Evolutionary conservation across 2,329 filamentous ascomycete species (phyloP), one percentile per base, ranked within the genome.

Genomic region (Trichoderma semiorbis): DNA sequence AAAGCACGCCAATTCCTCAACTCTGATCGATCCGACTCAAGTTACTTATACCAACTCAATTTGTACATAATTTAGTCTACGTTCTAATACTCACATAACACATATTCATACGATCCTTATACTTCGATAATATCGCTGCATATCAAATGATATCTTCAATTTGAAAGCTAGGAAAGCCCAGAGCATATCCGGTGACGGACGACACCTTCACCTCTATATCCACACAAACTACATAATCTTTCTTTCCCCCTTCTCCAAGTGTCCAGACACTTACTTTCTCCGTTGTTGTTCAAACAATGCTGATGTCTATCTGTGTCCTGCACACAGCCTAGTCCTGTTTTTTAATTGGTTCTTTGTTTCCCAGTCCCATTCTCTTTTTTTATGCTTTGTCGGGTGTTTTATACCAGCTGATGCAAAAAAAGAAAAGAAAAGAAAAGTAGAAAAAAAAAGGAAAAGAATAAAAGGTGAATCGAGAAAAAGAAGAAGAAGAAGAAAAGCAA

Each of bases 151-250:
- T 61, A 62, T 58, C 64, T 24, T 67, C 67, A 69, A 69, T 53
- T 62, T 34, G 39, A 69, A 69, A 50, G 57, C 67, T 69, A 69
- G 67, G 67, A 69, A 36, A 69, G 58, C 67, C 71, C 64, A 65
- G 60, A 63, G 39, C 39, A 72, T 76, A 83, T 83, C 82, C 82
- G 80, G 82, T 78, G 81, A 80, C 81, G 78, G 81, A 83, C 78
- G 79, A 79, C 78, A 78, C 78, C 75, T 75, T 77, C 79, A 74
- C 77, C 75, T 84, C 81, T 84, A 83, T 81, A 78, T 78, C 78
- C 80, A 80, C 79, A 77, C 79, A 77, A 76, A 77, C 66, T 60
- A 60, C 57, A 26, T 34, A 75, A 75, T 69, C 67, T 26, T 34
- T 62, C 57, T 28, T 53, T 39, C 34, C 57, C 43, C 66, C 55